Evolutionary conservation across 805 yeast species (phyloP), one percentile per base, ranked within the genome.

Genomic region (Ogataea philodendri): DNA sequence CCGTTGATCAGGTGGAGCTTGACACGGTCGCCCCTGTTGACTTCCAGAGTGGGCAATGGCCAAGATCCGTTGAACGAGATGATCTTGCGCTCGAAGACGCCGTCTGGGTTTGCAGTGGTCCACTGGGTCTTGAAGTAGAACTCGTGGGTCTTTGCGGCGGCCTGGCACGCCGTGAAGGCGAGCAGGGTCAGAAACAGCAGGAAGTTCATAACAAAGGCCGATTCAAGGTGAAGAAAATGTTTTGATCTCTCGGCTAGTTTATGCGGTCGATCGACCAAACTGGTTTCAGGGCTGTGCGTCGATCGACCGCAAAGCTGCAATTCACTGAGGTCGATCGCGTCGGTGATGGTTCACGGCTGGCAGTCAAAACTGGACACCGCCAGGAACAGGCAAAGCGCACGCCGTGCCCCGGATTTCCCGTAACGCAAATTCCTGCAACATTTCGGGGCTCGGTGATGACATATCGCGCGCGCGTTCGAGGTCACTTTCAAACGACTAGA

Each of bases 21-120:
- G 4, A 84, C 66, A 15, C 77, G 64, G 51, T 83, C 90, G 26
- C 84, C 82, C 44, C 71, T 78, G 42, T 70, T 66, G 7, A 79
- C 78, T 42, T 81, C 76, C 26, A 83, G 75, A 11, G 68, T 73
- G 1, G 90, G 90, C 37, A 79, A 64, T 2, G 93, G 93, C 87
- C 87, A 81, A 16, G 75, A 52, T 18, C 74, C 76, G 53, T 83
- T 81, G 54, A 81, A 78, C 1, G 86, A 83, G 39, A 83, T 73
- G 50, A 81, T 76, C 20, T 61, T 63, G 47, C 81, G 72, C 32
- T 66, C 73, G 21, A 60, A 57, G 15, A 63, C 55, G 5, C 86
- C 86, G 60, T 82, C 89, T 4, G 87, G 87, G 49, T 76, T 79
- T 5, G 79, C 83, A 23, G 57, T 56, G 14, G 75, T 74, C 75